Evolutionary conservation across 2,329 filamentous ascomycete species (phyloP).

Genomic region (Thielaviopsis populi): DNA sequence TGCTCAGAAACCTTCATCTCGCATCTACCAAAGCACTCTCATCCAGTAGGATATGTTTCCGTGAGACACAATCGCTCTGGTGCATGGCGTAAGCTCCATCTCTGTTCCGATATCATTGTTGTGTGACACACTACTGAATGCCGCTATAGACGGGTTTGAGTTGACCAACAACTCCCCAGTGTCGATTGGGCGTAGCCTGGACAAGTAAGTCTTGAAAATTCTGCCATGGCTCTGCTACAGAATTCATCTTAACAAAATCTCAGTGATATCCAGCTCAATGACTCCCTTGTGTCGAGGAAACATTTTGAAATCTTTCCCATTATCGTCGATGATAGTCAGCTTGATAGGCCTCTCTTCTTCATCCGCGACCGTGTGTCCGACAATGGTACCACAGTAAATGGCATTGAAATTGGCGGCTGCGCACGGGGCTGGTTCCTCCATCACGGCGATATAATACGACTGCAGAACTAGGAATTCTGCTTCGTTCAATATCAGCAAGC

Average conservation of each 20-base stretch:
- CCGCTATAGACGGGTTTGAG: slow-evolving; percentile 11
- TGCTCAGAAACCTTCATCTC: neutral
- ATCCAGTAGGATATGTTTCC: slow-evolving; percentile 6
- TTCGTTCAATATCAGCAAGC: slow-evolving; percentile 22
- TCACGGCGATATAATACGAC: slow-evolving; percentile 35
- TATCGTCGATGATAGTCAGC: slow-evolving; percentile 6
- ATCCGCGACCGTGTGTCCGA: slow-evolving; percentile 40
- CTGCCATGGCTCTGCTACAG: no score
- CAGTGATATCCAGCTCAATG: slow-evolving; percentile 10
- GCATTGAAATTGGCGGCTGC: slow-evolving; percentile 28
- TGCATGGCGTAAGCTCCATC: slow-evolving; percentile 5
- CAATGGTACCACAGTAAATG: slow-evolving; percentile 40
- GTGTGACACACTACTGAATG: neutral
- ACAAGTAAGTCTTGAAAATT: slow-evolving; percentile 5
- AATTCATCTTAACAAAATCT: neutral
- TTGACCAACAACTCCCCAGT: slow-evolving; percentile 5
- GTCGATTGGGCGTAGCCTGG: slow-evolving; percentile 8
- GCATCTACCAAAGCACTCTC: neutral
- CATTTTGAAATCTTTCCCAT: slow-evolving; percentile 17
- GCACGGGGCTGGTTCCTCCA: slow-evolving; percentile 33
- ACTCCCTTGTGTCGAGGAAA: slow-evolving; percentile 11
- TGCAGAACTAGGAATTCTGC: slow-evolving; percentile 26
- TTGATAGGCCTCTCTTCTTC: slow-evolving; percentile 26
- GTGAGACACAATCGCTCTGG: slow-evolving; percentile 10
- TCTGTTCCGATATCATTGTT: neutral